Percentiles rank a stretch among this genome's conserved stretches.
Evolutionary conservation across 2,329 filamentous ascomycete species (phyloP).

Genomic region (Trichoderma sp.): DNA sequence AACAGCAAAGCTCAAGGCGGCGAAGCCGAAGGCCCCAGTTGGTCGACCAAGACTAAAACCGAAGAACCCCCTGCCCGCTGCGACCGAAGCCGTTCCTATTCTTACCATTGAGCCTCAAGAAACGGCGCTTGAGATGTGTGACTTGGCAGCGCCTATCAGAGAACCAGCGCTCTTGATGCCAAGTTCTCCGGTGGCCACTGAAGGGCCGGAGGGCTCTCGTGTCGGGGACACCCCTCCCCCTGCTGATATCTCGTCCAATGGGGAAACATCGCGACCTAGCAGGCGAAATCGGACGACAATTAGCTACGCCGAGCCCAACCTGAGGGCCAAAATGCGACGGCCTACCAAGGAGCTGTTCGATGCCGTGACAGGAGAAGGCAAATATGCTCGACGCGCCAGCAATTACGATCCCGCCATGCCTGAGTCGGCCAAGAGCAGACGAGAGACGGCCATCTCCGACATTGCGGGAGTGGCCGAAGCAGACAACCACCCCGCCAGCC

Average conservation of each 20-base stretch:
- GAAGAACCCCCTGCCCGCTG: conserved; percentile 35
- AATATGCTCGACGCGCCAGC: conserved; percentile 50
- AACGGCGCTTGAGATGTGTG: conserved; percentile 29
- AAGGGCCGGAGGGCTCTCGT: conserved; percentile 39
- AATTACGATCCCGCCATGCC: conserved; percentile 36
- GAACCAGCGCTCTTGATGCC: conserved; percentile 50
- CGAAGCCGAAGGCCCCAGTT: conserved; percentile 35
- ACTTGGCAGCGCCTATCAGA: conserved; percentile 38
- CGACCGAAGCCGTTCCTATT: conserved; percentile 31
- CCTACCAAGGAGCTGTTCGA: conserved; percentile 76
- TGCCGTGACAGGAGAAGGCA: conserved; percentile 68
- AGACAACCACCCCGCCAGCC: conserved; percentile 42
- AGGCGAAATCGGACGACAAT: conserved; percentile 68
- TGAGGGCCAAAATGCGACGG: conserved; percentile 81
- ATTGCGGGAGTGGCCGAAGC: conserved; percentile 31
- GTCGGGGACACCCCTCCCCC: conserved; percentile 61
- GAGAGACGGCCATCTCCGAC: conserved; percentile 38
- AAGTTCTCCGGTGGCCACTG: conserved; percentile 52
- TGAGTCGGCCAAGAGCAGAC: conserved; percentile 40
- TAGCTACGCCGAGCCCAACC: conserved; percentile 80
- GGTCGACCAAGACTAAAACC: conserved; percentile 37
- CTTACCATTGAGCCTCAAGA: conserved; percentile 31
- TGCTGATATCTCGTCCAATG: conserved; percentile 55
- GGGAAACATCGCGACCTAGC: conserved; percentile 64
- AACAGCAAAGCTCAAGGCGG: conserved; percentile 44